These are phyloP conservation scores for Trichocladium uniseriatum DNA, from an alignment of 495 filamentous ascomycete species.

Conservation along the genomic window DNA sequence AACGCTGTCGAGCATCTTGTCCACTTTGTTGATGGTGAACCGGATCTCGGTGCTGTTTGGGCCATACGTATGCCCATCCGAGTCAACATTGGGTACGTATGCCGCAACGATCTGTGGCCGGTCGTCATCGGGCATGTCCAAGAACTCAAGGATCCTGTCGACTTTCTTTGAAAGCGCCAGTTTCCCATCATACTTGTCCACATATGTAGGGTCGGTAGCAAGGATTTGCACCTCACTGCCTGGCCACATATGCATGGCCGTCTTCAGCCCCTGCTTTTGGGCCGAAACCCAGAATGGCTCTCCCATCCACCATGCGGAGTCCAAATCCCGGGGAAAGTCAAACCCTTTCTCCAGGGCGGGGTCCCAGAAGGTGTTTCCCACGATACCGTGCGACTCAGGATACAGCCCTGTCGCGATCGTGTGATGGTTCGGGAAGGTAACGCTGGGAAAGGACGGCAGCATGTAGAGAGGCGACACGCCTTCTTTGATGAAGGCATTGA, in stretches of 20 bases:
- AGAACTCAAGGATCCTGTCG: slow-evolving; percentile 61
- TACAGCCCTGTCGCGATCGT: slow-evolving; percentile 88
- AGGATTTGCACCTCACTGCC: slow-evolving; percentile 78
- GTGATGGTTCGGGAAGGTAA: slow-evolving; percentile 98
- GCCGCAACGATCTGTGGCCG: slow-evolving; percentile 87
- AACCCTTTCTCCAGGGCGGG: slow-evolving; percentile 67
- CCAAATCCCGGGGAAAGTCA: slow-evolving; percentile 58
- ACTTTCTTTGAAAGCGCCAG: slow-evolving; percentile 68
- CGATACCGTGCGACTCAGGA: slow-evolving; percentile 86
- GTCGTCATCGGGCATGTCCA: slow-evolving; percentile 70
- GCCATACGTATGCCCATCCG: slow-evolving; percentile 75
- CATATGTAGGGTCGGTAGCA: slow-evolving; percentile 55
- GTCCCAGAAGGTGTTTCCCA: slow-evolving; percentile 93
- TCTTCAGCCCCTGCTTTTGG: slow-evolving; percentile 62
- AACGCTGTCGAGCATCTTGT: slow-evolving; percentile 65
- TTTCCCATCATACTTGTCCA: slow-evolving; percentile 76
- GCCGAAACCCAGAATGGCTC: slow-evolving; percentile 93
- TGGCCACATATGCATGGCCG: slow-evolving; percentile 97
- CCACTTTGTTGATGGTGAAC: slow-evolving; percentile 61
- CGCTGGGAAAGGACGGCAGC: slow-evolving; percentile 85
- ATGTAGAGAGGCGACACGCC: slow-evolving; percentile 88
- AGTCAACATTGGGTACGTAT: slow-evolving; percentile 87
- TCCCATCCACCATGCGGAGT: slow-evolving; percentile 85
- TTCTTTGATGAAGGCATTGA: slow-evolving; percentile 67
- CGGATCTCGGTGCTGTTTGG: slow-evolving; percentile 90